phyloP scores from a whole-genome alignment of 2,329 filamentous ascomycete species.

The Fonsecaea erecta region DNA sequence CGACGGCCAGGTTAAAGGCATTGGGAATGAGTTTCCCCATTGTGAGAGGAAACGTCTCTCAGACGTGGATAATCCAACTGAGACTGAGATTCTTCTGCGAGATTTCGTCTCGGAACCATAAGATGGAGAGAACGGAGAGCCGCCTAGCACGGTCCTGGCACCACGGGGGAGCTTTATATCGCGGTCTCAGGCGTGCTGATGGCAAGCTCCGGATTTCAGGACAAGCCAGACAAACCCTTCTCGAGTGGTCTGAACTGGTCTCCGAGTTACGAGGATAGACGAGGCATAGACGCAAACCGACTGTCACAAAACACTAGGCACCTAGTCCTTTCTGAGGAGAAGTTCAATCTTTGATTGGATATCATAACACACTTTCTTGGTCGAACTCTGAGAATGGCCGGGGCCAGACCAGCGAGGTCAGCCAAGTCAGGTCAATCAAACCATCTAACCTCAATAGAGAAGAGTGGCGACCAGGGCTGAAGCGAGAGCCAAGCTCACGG shows the following conservation, averaged over 20 bases:
- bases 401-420: background rate
- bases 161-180: background rate
- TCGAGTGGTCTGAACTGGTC: background rate
- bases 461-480: background rate
- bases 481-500: slow-evolving; percentile 4
- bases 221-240: slow-evolving; percentile 1
- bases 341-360: background rate
- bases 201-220: slow-evolving; percentile 6
- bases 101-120: background rate
- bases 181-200: background rate
- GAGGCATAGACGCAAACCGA: background rate
- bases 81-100: background rate
- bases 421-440: background rate
- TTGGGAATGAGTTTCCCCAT: slow-evolving; percentile 39
- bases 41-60: background rate
- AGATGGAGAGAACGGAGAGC: background rate
- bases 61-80: background rate
- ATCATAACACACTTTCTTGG: slow-evolving; percentile 2
- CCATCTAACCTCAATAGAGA: background rate
- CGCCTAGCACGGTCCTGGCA: background rate
- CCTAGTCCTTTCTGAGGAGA: background rate
- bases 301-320: slow-evolving; percentile 1
- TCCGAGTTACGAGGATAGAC: background rate
- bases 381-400: background rate
- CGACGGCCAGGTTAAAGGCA: slow-evolving; percentile 43